Conservation (phyloP, 768 basidiomycete species). For the Boletus tylopilopsis region DNA sequence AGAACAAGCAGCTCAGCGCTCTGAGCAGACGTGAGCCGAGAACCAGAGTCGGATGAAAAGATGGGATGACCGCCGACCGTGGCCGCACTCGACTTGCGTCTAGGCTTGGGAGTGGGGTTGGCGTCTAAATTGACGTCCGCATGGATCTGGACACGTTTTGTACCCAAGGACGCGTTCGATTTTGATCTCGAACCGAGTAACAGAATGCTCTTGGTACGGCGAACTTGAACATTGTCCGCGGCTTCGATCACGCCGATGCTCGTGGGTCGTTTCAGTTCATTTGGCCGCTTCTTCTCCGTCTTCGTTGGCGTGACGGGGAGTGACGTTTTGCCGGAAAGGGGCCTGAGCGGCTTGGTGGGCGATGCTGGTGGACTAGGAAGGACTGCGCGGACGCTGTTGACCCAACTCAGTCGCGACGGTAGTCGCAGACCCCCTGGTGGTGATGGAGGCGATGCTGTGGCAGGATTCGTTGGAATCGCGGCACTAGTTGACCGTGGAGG, state of each 20-base stretch:
- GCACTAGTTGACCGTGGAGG: constrained; percentile 7
- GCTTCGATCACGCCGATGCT: constrained; percentile 32
- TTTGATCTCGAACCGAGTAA: constrained; percentile 29
- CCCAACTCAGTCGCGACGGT: constrained; percentile 30
- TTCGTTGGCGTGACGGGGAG: constrained; percentile 5
- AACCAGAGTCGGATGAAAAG: background rate
- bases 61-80: constrained; percentile 2
- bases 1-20: constrained; percentile 20
- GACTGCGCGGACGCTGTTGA: constrained; percentile 22
- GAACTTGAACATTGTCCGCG: constrained; percentile 22
- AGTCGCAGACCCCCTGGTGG: constrained; percentile 30
- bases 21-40: background rate
- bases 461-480: constrained; percentile 1
- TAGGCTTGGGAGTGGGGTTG: constrained; percentile 12
- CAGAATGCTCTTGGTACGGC: constrained; percentile 30
- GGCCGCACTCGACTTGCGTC: constrained; percentile 27
- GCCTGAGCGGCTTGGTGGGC: constrained; percentile 17
- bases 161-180: constrained; percentile 16
- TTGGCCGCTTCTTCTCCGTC: constrained; percentile 4
- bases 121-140: constrained; percentile 18
- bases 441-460: constrained; percentile 22
- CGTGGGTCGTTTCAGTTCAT: constrained; percentile 19
- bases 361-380: constrained; percentile 32
- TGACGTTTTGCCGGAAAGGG: constrained; percentile 2
- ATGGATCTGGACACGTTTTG: constrained; percentile 30